These are phyloP conservation scores for Albophoma yamanashiensis DNA, from an alignment of 2,329 filamentous ascomycete genomes.

Conservation along the genomic window DNA sequence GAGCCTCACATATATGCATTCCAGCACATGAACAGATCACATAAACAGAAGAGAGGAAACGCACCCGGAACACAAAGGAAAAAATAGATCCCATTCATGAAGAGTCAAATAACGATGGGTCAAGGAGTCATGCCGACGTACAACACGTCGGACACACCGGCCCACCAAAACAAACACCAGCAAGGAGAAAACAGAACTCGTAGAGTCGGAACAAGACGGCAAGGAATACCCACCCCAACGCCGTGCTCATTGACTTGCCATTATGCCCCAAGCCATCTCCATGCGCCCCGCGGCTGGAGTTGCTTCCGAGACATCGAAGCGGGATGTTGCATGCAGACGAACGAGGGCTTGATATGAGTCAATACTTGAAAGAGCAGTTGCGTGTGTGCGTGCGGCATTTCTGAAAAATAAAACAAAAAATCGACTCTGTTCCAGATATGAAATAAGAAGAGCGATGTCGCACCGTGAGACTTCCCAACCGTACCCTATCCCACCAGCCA, in stretches of 20 bases:
- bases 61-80: neutral
- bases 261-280: neutral
- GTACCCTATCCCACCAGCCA: neutral
- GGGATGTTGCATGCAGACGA: neutral
- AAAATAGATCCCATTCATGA: neutral
- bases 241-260: neutral
- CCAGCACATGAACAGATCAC: neutral
- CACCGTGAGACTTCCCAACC: neutral
- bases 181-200: neutral
- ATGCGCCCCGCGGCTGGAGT: neutral
- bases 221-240: neutral
- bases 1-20: neutral
- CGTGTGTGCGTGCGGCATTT: neutral
- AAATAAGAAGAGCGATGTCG: conserved; percentile 10
- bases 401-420: neutral
- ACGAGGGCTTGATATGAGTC: neutral
- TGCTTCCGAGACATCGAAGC: neutral
- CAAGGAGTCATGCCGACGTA: neutral
- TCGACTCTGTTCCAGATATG: conserved; percentile 1
- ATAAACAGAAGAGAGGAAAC: too few species aligned
- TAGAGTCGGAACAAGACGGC: neutral
- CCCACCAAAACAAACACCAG: too few species aligned
- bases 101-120: neutral
- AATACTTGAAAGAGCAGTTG: neutral
- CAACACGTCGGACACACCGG: neutral